Percentiles rank a stretch among this genome's conserved stretches.
These are phyloP conservation scores for Irpex sp. DNA, from an alignment of 1,284 basidiomycete genomes.

Conservation along the genomic window DNA sequence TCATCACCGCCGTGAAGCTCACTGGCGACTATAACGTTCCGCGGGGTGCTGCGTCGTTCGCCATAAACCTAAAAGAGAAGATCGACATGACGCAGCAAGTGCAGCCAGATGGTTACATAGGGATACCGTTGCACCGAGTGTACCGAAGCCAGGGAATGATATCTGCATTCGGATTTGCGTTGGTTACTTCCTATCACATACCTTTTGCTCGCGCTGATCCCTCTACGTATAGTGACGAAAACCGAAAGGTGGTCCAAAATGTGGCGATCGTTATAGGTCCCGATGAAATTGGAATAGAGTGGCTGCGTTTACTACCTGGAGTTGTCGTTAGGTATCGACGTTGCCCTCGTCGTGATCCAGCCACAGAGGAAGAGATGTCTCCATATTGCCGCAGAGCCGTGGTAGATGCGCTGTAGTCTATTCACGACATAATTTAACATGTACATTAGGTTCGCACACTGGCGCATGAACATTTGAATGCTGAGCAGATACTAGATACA, in stretches of 20 bases:
- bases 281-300: conserved; percentile 1
- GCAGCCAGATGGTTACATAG: not conserved
- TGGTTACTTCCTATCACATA: not conserved
- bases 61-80: not conserved
- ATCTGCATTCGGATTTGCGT: not conserved
- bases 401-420: too few relatives aligned
- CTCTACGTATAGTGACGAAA: not conserved
- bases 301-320: not conserved
- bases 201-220: not conserved
- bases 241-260: not conserved
- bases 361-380: too few relatives aligned
- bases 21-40: conserved; percentile 24
- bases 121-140: not conserved
- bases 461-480: too few relatives aligned
- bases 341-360: not conserved
- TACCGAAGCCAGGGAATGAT: not conserved
- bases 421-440: too few relatives aligned
- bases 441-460: too few relatives aligned
- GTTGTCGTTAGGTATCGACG: not conserved
- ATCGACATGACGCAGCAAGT: not conserved
- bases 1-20: conserved; percentile 20
- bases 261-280: not conserved
- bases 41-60: conserved; percentile 11
- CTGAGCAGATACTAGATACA: too few relatives aligned
- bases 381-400: too few relatives aligned